Conservation (phyloP, 2,329 filamentous ascomycete genomes). For the Alternaria tenuissima region DNA sequence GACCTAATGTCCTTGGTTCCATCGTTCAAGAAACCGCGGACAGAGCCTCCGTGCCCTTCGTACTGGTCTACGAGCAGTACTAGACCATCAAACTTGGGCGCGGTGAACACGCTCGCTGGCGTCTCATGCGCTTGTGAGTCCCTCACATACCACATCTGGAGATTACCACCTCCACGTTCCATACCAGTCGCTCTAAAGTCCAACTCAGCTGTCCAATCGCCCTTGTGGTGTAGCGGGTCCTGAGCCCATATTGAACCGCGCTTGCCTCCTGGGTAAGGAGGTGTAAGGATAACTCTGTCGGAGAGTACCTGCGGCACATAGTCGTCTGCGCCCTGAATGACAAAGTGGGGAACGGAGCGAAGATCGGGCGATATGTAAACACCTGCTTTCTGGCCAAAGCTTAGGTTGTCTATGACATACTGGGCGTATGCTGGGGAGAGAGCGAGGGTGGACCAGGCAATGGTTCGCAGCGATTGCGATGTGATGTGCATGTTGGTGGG, state of each 20-base stretch:
- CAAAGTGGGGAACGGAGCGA: conserved; percentile 64
- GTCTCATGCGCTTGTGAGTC: conserved; percentile 72
- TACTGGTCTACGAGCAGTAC: conserved; percentile 86
- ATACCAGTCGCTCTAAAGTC: conserved; percentile 88
- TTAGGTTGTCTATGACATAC: conserved; percentile 74
- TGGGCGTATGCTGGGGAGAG: conserved; percentile 66
- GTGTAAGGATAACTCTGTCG: conserved; percentile 91
- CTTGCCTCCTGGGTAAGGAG: conserved; percentile 83
- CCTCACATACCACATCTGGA: conserved; percentile 91
- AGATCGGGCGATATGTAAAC: conserved; percentile 72
- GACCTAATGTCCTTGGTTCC: conserved; percentile 80
- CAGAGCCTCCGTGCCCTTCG: conserved; percentile 77
- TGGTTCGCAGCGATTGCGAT: conserved; percentile 51
- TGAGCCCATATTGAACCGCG: conserved; percentile 85
- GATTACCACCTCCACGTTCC: conserved; percentile 84
- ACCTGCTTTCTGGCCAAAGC: conserved; percentile 74
- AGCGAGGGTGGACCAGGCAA: conserved; percentile 54
- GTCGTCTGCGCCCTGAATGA: conserved; percentile 60
- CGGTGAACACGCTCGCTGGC: conserved; percentile 82
- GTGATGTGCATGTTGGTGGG: conserved; percentile 44
- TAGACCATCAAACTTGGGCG: conserved; percentile 86
- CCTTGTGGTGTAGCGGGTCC: conserved; percentile 62
- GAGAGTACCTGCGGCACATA: conserved; percentile 72
- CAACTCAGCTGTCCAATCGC: conserved; percentile 83
- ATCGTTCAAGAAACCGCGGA: conserved; percentile 94